These are phyloP conservation scores for Tubosaeta sp. DNA, from an alignment of 768 basidiomycete genomes.

Conservation along the genomic window DNA sequence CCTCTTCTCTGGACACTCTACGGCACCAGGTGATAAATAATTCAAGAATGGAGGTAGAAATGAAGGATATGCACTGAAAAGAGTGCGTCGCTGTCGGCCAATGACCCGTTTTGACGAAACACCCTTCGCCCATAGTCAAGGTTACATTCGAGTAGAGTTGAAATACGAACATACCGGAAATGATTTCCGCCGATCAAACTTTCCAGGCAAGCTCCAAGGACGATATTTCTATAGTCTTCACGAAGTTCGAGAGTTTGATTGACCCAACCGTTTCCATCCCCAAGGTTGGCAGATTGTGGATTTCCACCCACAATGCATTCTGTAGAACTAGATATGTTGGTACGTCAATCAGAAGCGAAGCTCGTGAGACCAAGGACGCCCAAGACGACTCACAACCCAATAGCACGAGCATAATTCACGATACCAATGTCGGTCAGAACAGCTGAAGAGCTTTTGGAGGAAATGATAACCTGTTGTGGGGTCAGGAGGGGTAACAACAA, in stretches of 20 bases:
- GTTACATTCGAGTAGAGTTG: neutral
- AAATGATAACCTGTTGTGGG: constrained; percentile 52
- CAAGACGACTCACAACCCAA: constrained; percentile 51
- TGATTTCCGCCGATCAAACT: constrained; percentile 43
- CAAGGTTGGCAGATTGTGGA: constrained; percentile 39
- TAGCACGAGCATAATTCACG: constrained; percentile 50
- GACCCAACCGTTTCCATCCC: constrained; percentile 44
- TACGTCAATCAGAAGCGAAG: neutral
- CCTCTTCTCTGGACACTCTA: constrained; percentile 47
- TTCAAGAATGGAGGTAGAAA: neutral
- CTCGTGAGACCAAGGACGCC: neutral
- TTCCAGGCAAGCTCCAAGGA: constrained; percentile 41
- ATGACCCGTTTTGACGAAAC: constrained; percentile 54
- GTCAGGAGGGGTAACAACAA: neutral
- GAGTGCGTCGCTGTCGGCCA: constrained; percentile 45
- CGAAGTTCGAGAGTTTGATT: constrained; percentile 43
- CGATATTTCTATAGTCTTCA: constrained; percentile 34
- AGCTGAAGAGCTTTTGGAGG: constrained; percentile 51
- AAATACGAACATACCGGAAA: constrained; percentile 32
- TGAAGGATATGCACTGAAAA: constrained; percentile 48
- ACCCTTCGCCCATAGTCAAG: constrained; percentile 26
- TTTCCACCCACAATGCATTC: constrained; percentile 33
- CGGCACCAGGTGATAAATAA: neutral
- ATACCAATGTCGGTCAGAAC: constrained; percentile 56
- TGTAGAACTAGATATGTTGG: neutral